Evolutionary conservation across 257 asterid genomes (phyloP), one percentile per base, ranked within the genome.

Genomic region (Scutellaria minor): DNA sequence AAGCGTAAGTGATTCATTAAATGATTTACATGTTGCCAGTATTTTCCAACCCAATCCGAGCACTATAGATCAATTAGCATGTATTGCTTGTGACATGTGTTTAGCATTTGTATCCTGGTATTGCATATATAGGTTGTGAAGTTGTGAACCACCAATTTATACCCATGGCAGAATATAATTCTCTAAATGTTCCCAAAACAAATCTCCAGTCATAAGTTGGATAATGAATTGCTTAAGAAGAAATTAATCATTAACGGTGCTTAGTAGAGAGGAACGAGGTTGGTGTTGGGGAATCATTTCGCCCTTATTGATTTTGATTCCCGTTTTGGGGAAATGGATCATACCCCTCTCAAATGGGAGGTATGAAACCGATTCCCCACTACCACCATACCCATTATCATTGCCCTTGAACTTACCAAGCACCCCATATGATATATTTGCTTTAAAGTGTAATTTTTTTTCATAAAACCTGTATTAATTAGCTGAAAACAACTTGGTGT

Each of bases 1-100:
- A 74, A 53, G 50, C 37, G 5, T 22, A 54, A 35, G 8, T 60
- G 27, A 51, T 70, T 57, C 75, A 24, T 54, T 58, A 47, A 46
- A 8, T 54, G n/a, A 64, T 53, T 24, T 35, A 57, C 57, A 45
- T 54, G 57, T 6, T 42, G 24, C 7, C 37, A 48, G 20, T 10
- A 42, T 11, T 53, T 24, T 53, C 42, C 46, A 27, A 57, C 18
- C 52, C 40, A 66, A 64, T 54, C 66, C 44, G 31, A 41, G 64
- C 45, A 35, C 58, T 10, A 15, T 13, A 35, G 11, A 42, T 9
- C 24, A 54, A 27, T 64, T 44, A 27, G 70, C 57, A 42, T 46
- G 14, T 3, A 14, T 64, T 63, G 47, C 24, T 10, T 10, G 24
- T 18, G 14, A 52, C n/a, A 11, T 39, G 46, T 10, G 12, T 27